Evolutionary conservation across 1,139 yeast species (phyloP), one percentile per base, ranked within the genome.

Genomic region (Kurtzmaniella quercitrusa): DNA sequence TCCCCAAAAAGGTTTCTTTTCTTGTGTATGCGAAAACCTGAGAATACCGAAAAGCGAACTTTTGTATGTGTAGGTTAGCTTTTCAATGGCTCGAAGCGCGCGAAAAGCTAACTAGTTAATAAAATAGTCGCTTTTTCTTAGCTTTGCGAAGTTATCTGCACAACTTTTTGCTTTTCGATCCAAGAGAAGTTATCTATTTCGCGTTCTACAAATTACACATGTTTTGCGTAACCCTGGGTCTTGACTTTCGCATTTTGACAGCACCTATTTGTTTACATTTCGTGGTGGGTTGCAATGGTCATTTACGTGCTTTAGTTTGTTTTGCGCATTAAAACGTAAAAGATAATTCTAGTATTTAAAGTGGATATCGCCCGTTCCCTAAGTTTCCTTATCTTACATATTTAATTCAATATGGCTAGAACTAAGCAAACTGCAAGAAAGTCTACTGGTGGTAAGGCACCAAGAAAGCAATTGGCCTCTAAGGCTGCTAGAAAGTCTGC

Each of bases 401-500:
- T 49, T 47, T 43, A 44, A 54, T 45, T 34, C 52, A 72, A 55
- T 73, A 90, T 90, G 97, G 97, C 97, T 72, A 90, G 97, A 86
- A 90, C 96, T 57, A 90, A 91, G 78, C 96, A 91, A 81, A 90
- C 97, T 57, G 96, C 97, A 68, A 88, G 96, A 85, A 90, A 90
- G 77, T 89, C 97, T 61, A 89, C 96, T 66, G 96, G 96, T 85
- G 98, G 98, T 79, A 91, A 91, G 75, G 97, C 97, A 56, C 98
- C 98, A 81, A 88, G 98, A 85, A 91, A 91, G 80, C 96, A 90
- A 78, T 82, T 91, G 67, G 97, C 98, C 65, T 90, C 97, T 59
- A 91, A 91, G 86, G 97, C 96, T 63, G 97, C 98, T 60, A 86
- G 98, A 83, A 91, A 91, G 77, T 90, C 98, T 48, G 97, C 97